These are phyloP conservation scores for Hypoxylon perforatum DNA, from an alignment of 495 filamentous ascomycete species.

Conservation along the genomic window DNA sequence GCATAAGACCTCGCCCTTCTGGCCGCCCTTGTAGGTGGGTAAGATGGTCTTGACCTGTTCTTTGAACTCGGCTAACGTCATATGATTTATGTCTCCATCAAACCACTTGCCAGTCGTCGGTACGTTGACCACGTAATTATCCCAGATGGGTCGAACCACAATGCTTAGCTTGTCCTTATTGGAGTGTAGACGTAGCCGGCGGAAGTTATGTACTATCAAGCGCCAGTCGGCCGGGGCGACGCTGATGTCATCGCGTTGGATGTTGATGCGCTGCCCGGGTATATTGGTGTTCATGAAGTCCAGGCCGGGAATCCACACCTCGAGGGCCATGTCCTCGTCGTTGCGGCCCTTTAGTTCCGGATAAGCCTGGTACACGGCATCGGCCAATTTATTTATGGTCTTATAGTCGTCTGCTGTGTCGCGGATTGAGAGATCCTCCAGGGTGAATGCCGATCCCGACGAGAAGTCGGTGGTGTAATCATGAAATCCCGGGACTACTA, in stretches of 20 bases:
- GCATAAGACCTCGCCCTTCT: constrained; percentile 21
- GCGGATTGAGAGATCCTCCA: constrained; percentile 8
- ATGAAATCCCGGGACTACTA: constrained; percentile 34
- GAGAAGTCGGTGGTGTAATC: constrained; percentile 14
- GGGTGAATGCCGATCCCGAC: neutral
- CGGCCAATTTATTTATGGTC: constrained; percentile 1
- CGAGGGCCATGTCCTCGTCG: neutral
- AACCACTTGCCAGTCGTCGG: too few species aligned
- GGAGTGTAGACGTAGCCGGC: neutral
- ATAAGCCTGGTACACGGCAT: neutral
- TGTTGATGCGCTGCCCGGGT: neutral
- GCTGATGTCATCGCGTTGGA: neutral
- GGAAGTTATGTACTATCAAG: neutral
- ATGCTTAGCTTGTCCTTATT: constrained; percentile 1
- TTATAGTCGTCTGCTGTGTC: neutral
- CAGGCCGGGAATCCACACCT: constrained; percentile 27
- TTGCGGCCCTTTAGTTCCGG: too few species aligned
- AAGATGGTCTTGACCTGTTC: constrained; percentile 12
- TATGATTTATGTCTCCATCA: neutral
- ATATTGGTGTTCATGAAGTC: neutral
- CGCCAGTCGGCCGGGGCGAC: constrained; percentile 3
- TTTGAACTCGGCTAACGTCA: constrained; percentile 8
- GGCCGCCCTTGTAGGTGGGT: constrained; percentile 4
- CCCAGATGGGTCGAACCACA: constrained; percentile 19
- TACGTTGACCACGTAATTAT: constrained; percentile 2